Conservation (phyloP, 2,329 filamentous ascomycete species). For the Xylariaceae sp. region DNA sequence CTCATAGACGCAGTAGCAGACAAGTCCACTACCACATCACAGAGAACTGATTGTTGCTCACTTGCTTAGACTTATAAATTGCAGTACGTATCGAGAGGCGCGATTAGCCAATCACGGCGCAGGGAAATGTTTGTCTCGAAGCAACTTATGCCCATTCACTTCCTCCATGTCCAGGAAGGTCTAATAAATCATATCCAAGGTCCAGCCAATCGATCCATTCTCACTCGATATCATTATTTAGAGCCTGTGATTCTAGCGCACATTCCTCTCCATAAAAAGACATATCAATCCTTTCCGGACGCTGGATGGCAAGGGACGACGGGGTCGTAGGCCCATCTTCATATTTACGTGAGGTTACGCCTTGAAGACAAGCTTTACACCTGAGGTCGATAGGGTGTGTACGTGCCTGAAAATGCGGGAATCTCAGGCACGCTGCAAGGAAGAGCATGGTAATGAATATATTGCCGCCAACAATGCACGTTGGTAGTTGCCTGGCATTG, state of each 20-base stretch:
- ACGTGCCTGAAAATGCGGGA: neutral
- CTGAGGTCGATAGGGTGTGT: too few species aligned
- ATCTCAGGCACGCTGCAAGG: neutral
- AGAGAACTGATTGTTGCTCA: too few species aligned
- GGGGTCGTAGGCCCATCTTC: neutral
- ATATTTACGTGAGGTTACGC: neutral
- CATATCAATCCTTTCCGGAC: neutral
- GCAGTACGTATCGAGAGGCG: too few species aligned
- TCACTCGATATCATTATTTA: neutral
- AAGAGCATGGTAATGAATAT: neutral
- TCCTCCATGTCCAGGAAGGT: too few species aligned
- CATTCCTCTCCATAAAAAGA: neutral
- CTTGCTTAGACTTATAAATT: too few species aligned
- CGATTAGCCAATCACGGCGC: too few species aligned
- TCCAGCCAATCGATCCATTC: too few species aligned
- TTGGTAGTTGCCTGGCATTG: neutral
- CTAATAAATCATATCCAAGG: too few species aligned
- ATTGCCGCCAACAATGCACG: neutral
- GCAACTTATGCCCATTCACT: too few species aligned
- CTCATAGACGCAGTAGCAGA: too few species aligned
- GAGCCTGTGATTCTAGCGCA: neutral
- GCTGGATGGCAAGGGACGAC: neutral
- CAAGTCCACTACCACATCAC: too few species aligned
- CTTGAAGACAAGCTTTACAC: neutral
- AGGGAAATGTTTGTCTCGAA: too few species aligned